Evolutionary conservation across 352 stramenopile genomes (phyloP).

Genomic region (Globisporangium cylindrosporum): DNA sequence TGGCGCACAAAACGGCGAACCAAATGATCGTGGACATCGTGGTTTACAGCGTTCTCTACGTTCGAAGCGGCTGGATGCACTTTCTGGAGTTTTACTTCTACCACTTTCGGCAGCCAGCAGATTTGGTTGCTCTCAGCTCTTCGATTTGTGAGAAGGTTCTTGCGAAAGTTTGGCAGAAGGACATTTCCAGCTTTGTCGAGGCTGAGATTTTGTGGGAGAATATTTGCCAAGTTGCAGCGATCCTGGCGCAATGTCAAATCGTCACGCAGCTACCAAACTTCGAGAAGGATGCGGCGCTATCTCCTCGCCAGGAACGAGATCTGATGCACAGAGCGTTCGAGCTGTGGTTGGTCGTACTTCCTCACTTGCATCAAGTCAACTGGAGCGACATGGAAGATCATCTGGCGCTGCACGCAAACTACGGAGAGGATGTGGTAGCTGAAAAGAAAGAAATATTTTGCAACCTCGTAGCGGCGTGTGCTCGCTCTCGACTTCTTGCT

Average conservation of each 20-base stretch:
- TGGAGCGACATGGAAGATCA: conserved; percentile 53
- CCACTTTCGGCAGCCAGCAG: conserved; percentile 34
- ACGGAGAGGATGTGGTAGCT: conserved; percentile 31
- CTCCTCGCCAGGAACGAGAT: conserved; percentile 32
- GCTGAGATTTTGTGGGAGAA: conserved; percentile 70
- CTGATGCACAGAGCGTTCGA: conserved; percentile 53
- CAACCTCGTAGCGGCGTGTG: conserved; percentile 36
- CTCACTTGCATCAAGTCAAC: conserved; percentile 53
- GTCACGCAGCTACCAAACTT: conserved; percentile 26
- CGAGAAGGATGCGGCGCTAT: conserved; percentile 28
- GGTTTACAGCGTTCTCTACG: conserved; percentile 65
- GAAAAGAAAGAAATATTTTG: conserved; percentile 70
- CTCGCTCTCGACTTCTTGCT: conserved; percentile 37
- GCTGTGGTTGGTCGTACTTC: conserved; percentile 57
- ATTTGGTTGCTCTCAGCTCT: conserved; percentile 40
- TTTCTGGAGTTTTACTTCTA: conserved; percentile 80
- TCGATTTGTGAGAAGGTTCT: conserved; percentile 45
- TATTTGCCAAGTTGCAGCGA: conserved; percentile 65
- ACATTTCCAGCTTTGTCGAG: conserved; percentile 22
- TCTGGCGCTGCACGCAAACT: conserved; percentile 48
- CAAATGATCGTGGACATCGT: conserved; percentile 66
- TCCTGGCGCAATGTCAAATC: conserved; percentile 39
- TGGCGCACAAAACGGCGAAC: conserved; percentile 50
- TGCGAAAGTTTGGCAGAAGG: conserved; percentile 25
- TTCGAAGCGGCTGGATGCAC: conserved; percentile 81